Conservation (phyloP, 306 rosid species). For the Sindora glabra region DNA sequence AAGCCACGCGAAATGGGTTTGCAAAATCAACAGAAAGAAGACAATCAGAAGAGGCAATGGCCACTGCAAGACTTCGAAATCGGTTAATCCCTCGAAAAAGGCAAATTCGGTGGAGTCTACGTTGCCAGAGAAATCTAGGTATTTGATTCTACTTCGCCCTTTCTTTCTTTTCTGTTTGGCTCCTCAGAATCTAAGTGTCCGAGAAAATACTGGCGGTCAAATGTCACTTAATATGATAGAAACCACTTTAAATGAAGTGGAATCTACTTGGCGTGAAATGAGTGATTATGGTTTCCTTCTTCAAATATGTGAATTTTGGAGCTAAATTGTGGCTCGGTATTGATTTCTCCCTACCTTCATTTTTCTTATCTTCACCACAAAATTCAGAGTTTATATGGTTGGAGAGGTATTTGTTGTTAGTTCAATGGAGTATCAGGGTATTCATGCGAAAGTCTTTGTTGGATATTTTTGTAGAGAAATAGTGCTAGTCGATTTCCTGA, state of each 20-base stretch:
- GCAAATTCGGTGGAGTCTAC: slow-evolving; percentile 84
- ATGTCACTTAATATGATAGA: neutral
- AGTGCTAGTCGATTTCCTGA: no score
- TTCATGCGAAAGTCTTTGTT: neutral
- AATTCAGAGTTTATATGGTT: neutral
- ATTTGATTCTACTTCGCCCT: no score
- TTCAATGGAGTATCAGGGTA: neutral
- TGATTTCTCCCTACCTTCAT: neutral
- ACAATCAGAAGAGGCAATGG: slow-evolving; percentile 36
- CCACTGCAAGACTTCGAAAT: slow-evolving; percentile 66
- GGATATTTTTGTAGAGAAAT: no score
- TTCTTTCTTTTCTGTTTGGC: neutral
- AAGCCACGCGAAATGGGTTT: slow-evolving; percentile 6
- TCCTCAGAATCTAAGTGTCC: no score
- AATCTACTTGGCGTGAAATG: neutral
- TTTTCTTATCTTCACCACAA: neutral
- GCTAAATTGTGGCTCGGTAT: neutral
- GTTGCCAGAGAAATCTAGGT: slow-evolving; percentile 76
- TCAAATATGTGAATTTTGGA: neutral
- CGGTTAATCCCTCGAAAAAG: slow-evolving; percentile 75
- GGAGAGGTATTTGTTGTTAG: neutral
- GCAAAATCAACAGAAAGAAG: neutral
- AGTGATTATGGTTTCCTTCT: neutral
- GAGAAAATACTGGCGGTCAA: neutral
- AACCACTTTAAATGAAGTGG: neutral